Base-by-base conservation (phyloP, 139 green algal species). In the Astrephomene gubernaculifera region DNA sequence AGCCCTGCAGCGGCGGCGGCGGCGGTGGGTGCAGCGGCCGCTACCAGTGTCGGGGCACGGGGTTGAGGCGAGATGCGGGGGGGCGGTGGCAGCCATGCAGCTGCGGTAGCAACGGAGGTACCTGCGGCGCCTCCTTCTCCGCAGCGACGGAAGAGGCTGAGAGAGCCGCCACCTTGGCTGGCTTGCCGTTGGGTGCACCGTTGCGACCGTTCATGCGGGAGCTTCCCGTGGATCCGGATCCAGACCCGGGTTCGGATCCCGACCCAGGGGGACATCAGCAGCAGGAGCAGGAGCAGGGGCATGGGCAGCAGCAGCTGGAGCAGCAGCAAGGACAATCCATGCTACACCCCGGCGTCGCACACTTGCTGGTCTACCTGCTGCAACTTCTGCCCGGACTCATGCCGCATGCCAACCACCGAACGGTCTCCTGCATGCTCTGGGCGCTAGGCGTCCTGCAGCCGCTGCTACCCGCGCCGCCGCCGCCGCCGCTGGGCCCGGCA, bases 351-450 rank as follows among this genome's bases (percentile, higher is more conserved):
- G 49, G 73, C 24, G 49, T 81, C 12, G 14, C 7, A 27, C 27
- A 22, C 25, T 63, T 82, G 45, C 5, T 81, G 33, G 25, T 38
- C 6, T 54, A 27, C 31, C 79, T 90, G 25, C 70, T 76, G 63
- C 45, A 36, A 31, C 71, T 76, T 6, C 63, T 83, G 49, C 82
- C 61, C 12, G 65, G 64, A 1, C 82, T 87, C 24, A 83, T 91
- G 79, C 87, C 71, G 29, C 35, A 14, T 6, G 82, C 87, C 63
- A 45, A 57, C 22, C 44, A 41, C 31, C 78, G 79, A 2, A 82
- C 86, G 24, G 53, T 87, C 2, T 65, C 84, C 17, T 89, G 76
- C 73, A 45, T 88, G 67, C 74, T 91, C 8, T 91, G 84, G 84
- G 88, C 88, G 17, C 61, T 83, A 19, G 88, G 71, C 29, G 71